These are phyloP conservation scores for Cercophora newfieldiana DNA, from an alignment of 495 filamentous ascomycete genomes.

Conservation along the genomic window DNA sequence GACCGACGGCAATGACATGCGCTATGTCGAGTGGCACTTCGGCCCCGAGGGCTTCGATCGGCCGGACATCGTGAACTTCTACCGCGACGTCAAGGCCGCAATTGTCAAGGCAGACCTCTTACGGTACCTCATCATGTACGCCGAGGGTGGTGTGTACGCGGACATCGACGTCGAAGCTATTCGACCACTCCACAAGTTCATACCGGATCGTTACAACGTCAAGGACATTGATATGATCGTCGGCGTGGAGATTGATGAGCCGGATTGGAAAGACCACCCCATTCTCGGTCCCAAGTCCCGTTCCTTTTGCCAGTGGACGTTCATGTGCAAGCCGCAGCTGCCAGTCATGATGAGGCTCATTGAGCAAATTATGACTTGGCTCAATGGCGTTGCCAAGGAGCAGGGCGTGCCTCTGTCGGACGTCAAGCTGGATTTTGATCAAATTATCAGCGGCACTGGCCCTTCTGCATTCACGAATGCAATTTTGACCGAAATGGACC, in stretches of 20 bases:
- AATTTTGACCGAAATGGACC: slow-evolving; percentile 59
- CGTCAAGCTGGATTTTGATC: slow-evolving; percentile 63
- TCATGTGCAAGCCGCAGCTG: slow-evolving; percentile 61
- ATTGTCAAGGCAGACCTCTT: slow-evolving; percentile 64
- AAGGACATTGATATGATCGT: slow-evolving; percentile 61
- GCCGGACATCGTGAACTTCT: slow-evolving; percentile 60
- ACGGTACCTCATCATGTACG: slow-evolving; percentile 58
- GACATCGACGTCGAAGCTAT: slow-evolving; percentile 61
- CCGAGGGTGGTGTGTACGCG: slow-evolving; percentile 58
- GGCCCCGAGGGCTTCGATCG: slow-evolving; percentile 59
- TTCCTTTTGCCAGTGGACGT: slow-evolving; percentile 71
- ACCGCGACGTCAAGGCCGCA: slow-evolving; percentile 53
- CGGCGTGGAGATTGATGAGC: slow-evolving; percentile 66
- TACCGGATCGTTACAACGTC: slow-evolving; percentile 50
- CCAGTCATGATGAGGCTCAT: slow-evolving; percentile 63
- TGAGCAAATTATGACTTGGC: slow-evolving; percentile 60
- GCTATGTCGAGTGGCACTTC: slow-evolving; percentile 61
- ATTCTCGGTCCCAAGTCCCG: slow-evolving; percentile 62
- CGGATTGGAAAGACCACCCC: slow-evolving; percentile 58
- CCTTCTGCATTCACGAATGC: slow-evolving; percentile 65
- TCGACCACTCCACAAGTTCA: slow-evolving; percentile 49
- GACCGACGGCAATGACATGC: slow-evolving; percentile 60
- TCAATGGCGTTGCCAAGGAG: slow-evolving; percentile 53
- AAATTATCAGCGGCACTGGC: slow-evolving; percentile 67
- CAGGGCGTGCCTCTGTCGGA: slow-evolving; percentile 54